phyloP scores from a whole-genome alignment of 2,329 filamentous ascomycete species.

The Penicillium sp. region DNA sequence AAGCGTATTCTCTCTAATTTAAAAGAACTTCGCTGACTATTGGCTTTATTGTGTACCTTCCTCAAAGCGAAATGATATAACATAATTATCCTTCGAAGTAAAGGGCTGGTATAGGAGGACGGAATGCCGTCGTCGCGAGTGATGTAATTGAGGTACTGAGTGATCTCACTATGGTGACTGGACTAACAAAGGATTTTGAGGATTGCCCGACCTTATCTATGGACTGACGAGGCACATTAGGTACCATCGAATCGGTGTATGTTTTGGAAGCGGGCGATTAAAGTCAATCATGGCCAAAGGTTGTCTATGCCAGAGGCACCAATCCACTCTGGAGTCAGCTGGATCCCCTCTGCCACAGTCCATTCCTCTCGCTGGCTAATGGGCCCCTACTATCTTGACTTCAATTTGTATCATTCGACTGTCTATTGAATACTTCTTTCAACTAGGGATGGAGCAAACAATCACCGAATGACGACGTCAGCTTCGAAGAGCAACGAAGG shows the following conservation, averaged over 20 bases:
- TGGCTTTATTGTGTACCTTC: conserved; percentile 12
- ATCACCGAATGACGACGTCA: background rate
- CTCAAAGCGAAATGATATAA: conserved; percentile 13
- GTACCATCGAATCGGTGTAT: conserved; percentile 4
- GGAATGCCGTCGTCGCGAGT: conserved; percentile 6
- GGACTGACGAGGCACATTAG: conserved; percentile 10
- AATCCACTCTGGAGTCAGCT: conserved; percentile 4
- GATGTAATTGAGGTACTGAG: conserved; percentile 14
- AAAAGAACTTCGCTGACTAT: conserved; percentile 16
- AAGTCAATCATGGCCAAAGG: background rate
- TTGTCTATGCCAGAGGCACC: background rate
- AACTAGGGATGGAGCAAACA: conserved; percentile 1
- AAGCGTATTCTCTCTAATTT: conserved; percentile 11
- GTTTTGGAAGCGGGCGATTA: background rate
- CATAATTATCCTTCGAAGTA: conserved; percentile 10
- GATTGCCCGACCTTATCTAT: conserved; percentile 3
- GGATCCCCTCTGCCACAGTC: conserved; percentile 1
- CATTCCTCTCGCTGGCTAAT: conserved; percentile 2
- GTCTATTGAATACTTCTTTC: conserved; percentile 4
- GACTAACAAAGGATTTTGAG: conserved; percentile 12
- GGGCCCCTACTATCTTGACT: conserved; percentile 2
- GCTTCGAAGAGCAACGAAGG: conserved; percentile 4
- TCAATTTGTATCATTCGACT: conserved; percentile 1
- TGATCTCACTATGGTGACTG: conserved; percentile 15
- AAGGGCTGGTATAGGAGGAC: conserved; percentile 7